Percentiles rank a stretch among this genome's conserved stretches.
These are phyloP conservation scores for Aspergillus arachidicola DNA, from an alignment of 2,329 filamentous ascomycete species.

Conservation along the genomic window DNA sequence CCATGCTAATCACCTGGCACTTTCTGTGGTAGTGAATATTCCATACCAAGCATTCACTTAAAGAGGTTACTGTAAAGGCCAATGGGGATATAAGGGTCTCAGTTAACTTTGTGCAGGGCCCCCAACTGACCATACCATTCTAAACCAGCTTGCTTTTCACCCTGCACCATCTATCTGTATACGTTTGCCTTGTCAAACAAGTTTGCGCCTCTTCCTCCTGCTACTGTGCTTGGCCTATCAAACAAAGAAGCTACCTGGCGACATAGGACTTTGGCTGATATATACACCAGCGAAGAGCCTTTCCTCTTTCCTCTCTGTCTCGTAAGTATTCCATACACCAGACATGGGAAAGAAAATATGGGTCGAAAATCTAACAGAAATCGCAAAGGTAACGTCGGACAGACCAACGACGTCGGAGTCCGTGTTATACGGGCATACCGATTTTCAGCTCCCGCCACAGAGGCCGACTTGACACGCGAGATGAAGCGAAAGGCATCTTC, in stretches of 20 bases:
- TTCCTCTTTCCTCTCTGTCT: too few species aligned
- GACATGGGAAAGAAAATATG: too few species aligned
- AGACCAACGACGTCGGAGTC: too few species aligned
- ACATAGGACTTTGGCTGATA: too few species aligned
- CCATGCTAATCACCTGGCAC: not conserved
- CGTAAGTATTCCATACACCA: too few species aligned
- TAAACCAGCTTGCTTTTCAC: not conserved
- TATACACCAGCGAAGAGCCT: too few species aligned
- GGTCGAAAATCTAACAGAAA: too few species aligned
- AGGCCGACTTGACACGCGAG: not conserved
- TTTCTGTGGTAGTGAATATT: not conserved
- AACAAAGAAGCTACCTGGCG: not conserved
- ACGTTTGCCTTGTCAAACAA: not conserved
- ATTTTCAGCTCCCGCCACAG: not conserved
- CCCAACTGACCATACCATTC: not conserved
- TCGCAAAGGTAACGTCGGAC: too few species aligned
- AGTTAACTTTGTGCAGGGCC: not conserved
- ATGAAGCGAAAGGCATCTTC: not conserved
- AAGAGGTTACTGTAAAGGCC: not conserved
- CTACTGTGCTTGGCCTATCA: not conserved
- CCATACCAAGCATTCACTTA: not conserved
- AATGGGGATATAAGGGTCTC: not conserved
- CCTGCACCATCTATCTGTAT: not conserved
- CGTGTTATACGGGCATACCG: too few species aligned
- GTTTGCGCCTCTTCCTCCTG: not conserved